Percentiles rank a stretch among this genome's conserved stretches.
These are phyloP conservation scores for Trametes polyzona DNA, from an alignment of 1,284 basidiomycete genomes.

Conservation along the genomic window DNA sequence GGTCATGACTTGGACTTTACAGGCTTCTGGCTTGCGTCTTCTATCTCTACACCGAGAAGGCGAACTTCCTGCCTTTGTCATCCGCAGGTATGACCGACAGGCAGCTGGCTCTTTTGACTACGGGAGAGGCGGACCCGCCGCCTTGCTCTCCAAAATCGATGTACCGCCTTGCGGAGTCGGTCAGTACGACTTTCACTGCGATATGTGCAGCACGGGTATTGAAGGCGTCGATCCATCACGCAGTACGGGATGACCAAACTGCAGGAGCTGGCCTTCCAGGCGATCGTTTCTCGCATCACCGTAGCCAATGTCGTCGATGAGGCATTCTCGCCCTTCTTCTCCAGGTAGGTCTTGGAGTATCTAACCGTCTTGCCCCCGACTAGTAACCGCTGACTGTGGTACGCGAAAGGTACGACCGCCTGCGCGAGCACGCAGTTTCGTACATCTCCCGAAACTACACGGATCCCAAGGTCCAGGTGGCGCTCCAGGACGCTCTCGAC, in stretches of 20 bases:
- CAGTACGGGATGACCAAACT: slow-evolving; percentile 21
- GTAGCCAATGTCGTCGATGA: slow-evolving; percentile 26
- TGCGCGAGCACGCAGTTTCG: slow-evolving; percentile 25
- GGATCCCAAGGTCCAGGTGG: slow-evolving; percentile 2
- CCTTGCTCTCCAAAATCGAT: slow-evolving; percentile 34
- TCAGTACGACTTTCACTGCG: too few species aligned
- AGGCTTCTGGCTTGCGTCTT: slow-evolving; percentile 30
- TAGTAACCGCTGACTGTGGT: too few species aligned
- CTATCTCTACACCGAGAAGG: slow-evolving; percentile 30
- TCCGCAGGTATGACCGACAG: slow-evolving; percentile 17
- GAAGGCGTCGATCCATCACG: too few species aligned
- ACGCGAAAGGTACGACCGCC: slow-evolving; percentile 18
- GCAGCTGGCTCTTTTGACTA: not conserved
- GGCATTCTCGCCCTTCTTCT: slow-evolving; percentile 27
- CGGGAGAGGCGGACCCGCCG: slow-evolving; percentile 19
- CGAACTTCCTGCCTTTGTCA: slow-evolving; percentile 27
- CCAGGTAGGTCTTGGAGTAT: slow-evolving; percentile 2
- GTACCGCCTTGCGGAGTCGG: slow-evolving; percentile 32
- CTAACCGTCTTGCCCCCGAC: too few species aligned
- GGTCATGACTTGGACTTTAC: too few species aligned
- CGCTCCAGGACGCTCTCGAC: slow-evolving; percentile 13
- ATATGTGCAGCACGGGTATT: too few species aligned
- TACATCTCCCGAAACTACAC: slow-evolving; percentile 19
- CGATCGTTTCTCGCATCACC: slow-evolving; percentile 16
- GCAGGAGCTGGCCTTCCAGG: slow-evolving; percentile 20